These are phyloP conservation scores for Lyophyllum shimeji DNA, from an alignment of 768 basidiomycete genomes.

Conservation along the genomic window DNA sequence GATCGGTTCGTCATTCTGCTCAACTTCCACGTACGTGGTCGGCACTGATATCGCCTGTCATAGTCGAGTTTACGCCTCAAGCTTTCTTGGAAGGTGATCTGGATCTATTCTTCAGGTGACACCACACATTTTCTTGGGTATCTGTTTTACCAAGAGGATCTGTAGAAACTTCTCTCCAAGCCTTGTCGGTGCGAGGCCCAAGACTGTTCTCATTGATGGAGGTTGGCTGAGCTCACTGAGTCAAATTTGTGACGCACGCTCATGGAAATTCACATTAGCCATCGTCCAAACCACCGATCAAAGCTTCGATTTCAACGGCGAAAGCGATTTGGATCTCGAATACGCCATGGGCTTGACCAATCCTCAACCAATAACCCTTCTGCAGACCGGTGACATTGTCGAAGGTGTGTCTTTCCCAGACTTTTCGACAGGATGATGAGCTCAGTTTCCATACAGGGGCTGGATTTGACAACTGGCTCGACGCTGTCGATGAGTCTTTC, in stretches of 20 bases:
- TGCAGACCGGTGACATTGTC: conserved; percentile 43
- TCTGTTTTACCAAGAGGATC: neutral
- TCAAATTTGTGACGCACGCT: neutral
- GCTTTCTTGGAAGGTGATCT: conserved; percentile 44
- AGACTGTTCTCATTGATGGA: conserved; percentile 34
- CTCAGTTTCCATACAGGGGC: conserved; percentile 28
- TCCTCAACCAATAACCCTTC: conserved; percentile 37
- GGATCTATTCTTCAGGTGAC: conserved; percentile 39
- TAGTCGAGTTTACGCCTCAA: conserved; percentile 55
- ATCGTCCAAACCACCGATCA: conserved; percentile 40
- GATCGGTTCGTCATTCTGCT: conserved; percentile 18
- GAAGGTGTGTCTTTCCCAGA: conserved; percentile 26
- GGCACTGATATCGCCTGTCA: conserved; percentile 16
- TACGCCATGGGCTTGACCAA: conserved; percentile 51
- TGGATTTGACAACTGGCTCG: conserved; percentile 48
- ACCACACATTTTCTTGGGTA: neutral
- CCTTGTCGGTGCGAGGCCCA: conserved; percentile 35
- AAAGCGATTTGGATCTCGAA: conserved; percentile 58
- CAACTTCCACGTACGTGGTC: neutral
- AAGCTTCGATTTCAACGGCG: conserved; percentile 49
- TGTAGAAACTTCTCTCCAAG: conserved; percentile 36
- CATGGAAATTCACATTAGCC: conserved; percentile 25
- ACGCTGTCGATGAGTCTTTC: conserved; percentile 45
- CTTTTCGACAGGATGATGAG: neutral
- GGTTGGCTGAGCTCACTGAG: conserved; percentile 15